phyloP scores from a whole-genome alignment of 1,284 basidiomycete species.

The Boletus semigastroideus region DNA sequence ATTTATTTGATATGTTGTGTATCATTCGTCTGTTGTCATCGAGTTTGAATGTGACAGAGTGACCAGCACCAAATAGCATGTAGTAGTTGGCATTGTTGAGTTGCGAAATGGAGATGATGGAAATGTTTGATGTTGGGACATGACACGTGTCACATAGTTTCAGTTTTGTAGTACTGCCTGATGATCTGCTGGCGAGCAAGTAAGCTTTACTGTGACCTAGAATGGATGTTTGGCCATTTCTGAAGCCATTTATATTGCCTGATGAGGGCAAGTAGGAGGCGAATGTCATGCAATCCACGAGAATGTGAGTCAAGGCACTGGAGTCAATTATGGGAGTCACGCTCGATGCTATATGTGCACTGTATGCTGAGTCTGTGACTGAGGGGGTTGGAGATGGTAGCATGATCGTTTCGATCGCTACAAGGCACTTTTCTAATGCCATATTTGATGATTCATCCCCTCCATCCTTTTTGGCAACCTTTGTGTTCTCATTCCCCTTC shows the following conservation, averaged over 20 bases:
- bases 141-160: no score
- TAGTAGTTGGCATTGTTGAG: neutral
- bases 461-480: neutral
- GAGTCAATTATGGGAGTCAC: neutral
- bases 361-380: neutral
- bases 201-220: no score
- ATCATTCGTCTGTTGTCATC: neutral
- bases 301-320: neutral
- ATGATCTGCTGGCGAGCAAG: no score
- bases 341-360: neutral
- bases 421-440: neutral
- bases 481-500: neutral
- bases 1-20: neutral
- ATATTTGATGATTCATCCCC: neutral
- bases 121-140: neutral
- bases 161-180: no score
- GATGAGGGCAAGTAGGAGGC: neutral
- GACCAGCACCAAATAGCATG: neutral
- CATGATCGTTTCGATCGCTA: neutral
- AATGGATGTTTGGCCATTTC: neutral
- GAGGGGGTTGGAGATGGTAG: neutral
- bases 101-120: neutral
- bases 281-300: neutral
- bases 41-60: neutral
- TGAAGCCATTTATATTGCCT: neutral